Conservation (phyloP, 1,284 basidiomycete species). For the Schizophyllum commune region DNA sequence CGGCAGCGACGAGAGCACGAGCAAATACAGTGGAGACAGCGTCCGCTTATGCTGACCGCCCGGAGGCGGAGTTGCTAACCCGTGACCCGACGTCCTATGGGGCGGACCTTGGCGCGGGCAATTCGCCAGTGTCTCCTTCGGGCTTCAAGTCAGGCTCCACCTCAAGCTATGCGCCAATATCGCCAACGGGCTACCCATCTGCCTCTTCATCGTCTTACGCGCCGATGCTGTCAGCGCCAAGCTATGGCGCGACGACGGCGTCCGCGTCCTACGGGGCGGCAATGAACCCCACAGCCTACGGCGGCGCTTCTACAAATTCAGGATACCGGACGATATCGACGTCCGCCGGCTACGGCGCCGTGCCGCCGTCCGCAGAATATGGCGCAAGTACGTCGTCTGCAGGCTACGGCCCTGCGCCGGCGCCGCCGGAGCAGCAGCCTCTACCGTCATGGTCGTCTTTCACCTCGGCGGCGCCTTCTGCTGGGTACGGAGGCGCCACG, state of each 20-base stretch:
- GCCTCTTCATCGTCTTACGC: not conserved
- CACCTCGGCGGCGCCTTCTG: not conserved
- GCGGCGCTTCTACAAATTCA: not conserved
- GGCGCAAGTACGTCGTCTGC: not conserved
- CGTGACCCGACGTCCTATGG: too few relatives aligned
- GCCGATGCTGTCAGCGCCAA: not conserved
- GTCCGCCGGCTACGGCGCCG: not conserved
- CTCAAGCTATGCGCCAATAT: not conserved
- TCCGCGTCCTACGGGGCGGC: not conserved
- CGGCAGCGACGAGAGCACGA: too few relatives aligned
- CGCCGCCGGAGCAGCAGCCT: not conserved
- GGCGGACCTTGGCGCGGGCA: too few relatives aligned
- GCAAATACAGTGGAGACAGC: too few relatives aligned
- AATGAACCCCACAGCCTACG: not conserved
- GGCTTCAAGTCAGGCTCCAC: too few relatives aligned
- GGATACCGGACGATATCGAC: not conserved
- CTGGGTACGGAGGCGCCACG: not conserved
- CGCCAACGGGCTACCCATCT: not conserved
- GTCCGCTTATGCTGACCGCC: too few relatives aligned
- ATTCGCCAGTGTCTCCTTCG: not conserved
- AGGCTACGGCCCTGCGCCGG: not conserved
- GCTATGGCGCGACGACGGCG: not conserved
- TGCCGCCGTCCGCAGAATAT: not conserved
- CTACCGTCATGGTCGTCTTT: not conserved
- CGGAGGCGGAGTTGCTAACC: too few relatives aligned